Base-by-base conservation (phyloP, 1,284 basidiomycete genomes). In the Cutaneotrichosporon sp. region DNA sequence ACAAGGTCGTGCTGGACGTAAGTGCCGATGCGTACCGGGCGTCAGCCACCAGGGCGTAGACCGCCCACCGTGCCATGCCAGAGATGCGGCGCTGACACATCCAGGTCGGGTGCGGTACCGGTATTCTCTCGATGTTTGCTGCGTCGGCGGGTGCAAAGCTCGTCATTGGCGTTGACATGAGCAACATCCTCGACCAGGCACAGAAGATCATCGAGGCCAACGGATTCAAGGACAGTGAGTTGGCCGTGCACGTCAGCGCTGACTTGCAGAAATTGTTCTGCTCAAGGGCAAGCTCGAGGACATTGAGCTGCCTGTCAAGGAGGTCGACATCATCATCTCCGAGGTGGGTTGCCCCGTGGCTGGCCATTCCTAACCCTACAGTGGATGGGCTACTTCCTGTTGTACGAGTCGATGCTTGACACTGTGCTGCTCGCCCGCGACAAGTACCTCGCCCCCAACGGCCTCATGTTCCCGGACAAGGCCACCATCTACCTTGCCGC, bases 391-490 rank as follows among this genome's bases (percentile, higher is more conserved):
- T 79, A 77, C 71, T 77, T 78, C 67, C 64, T 78, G 20, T 83
- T 98, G 21, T 99, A 98, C 80, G 96, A 99, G 76, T 94, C 90
- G 72, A 98, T 99, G 96, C 84, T 98, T 61, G 94, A 98, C 78
- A 97, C 94, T 40, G 96, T 99, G 49, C 83, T 99, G 33, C 80
- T 94, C 51, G 96, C 96, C 14, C 83, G 96, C 56, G 96, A 99
- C 82, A 90, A 90, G 76, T 99, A 97, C 79, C 83, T 99, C 61
- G 87, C 88, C 66, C 84, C 85, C 40, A 88, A 79, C 49, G 96
- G 96, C 46, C 80, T 90, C 51, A 88, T 99, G 76, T 97, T 99
- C 81, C 96, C 96, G 12, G 96, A 99, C 78, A 87, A 81, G 49
- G 94, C 94, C 12, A 91, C 84, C 22, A 80, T 99, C 69, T 97